Base-by-base conservation (phyloP, 1,139 yeast species). In the Magnusiomyces tetraspermus region DNA sequence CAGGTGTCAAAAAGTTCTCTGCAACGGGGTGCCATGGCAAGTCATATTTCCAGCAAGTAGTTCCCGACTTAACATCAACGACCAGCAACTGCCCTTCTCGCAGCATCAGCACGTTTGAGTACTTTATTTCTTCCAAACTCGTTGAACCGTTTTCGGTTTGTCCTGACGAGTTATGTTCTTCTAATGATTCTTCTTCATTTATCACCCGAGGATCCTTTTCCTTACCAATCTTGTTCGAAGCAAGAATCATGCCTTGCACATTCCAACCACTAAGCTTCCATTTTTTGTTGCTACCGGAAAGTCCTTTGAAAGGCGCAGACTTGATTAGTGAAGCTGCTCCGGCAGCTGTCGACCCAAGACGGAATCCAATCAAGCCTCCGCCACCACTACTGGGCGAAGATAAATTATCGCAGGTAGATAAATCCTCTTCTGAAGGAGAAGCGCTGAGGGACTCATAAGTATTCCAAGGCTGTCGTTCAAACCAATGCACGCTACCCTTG, bases 401-500 rank as follows among this genome's bases (percentile, higher is more conserved):
- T 28, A 28, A 41, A 53, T 22, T 49, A 48, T 22, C 46, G 33
- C 11, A 6, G 6, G 11, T 28, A 28, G 33, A 8, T 28, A 28
- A 6, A 28, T 28, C 33, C 6, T 28, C 33, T 6, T 11, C 33
- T 48, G 31, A 48, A 43, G 24, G 52, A 48, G 26, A 53, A 56
- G 15, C 13, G 15, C 26, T 49, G n/a, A 30, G 21, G 11, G 48
- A 22, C n/a, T 54, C 55, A 43, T 36, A 47, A 19, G 51, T 42
- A 23, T 51, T 55, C 55, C 51, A 40, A 17, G 59, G 49, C 53
- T 60, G 54, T 58, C 61, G 55, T 58, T 62, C 67, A 65, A 79
- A 83, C 78, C 84, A 80, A 60, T 83, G 89, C 13, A 83, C 68
- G 1, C 85, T 78, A 0, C 89, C 89, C 24, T 78, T 71, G 6